phyloP scores from a whole-genome alignment of 2,329 filamentous ascomycete species.

The Ascosphaera acerosa region DNA sequence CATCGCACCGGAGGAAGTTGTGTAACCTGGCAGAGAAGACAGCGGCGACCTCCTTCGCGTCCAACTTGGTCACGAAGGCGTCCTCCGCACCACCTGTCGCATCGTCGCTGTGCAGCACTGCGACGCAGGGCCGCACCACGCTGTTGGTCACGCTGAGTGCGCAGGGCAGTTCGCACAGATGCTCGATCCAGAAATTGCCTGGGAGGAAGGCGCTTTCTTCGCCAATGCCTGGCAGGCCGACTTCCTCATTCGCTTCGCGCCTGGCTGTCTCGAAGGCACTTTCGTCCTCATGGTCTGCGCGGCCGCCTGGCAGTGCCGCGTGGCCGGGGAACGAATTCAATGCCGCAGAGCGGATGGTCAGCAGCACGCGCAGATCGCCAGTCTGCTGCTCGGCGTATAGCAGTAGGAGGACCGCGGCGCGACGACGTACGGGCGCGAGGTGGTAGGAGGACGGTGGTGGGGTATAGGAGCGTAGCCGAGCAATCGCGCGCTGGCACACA shows the following conservation, averaged over 20 bases:
- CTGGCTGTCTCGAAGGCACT: conserved; percentile 54
- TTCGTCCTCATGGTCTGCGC: conserved; percentile 29
- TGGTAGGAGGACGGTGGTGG: conserved; percentile 33
- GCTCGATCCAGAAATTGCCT: conserved; percentile 57
- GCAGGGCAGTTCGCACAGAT: conserved; percentile 61
- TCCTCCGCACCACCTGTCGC: conserved; percentile 31
- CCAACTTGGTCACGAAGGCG: conserved; percentile 50
- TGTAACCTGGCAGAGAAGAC: conserved; percentile 79
- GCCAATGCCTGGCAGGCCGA: conserved; percentile 49
- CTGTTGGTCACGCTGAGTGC: conserved; percentile 49
- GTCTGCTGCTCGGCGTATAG: conserved; percentile 59
- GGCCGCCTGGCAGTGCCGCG: conserved; percentile 59
- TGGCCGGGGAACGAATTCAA: conserved; percentile 50
- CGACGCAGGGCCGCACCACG: conserved; percentile 50
- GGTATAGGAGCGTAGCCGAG: conserved; percentile 28
- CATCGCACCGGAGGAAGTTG: conserved; percentile 43
- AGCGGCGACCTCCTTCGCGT: conserved; percentile 76
- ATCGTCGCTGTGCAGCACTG: conserved; percentile 43
- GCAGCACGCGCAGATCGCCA: conserved; percentile 48
- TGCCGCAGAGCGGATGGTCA: conserved; percentile 34
- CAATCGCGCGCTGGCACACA: conserved; percentile 23
- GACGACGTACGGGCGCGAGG: conserved; percentile 32
- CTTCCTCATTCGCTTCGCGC: conserved; percentile 79
- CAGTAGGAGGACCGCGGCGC: conserved; percentile 69
- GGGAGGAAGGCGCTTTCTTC: conserved; percentile 39